Evolutionary conservation across 768 basidiomycete genomes (phyloP), one percentile per base, ranked within the genome.

Genomic region (Phanerochaete sordida): DNA sequence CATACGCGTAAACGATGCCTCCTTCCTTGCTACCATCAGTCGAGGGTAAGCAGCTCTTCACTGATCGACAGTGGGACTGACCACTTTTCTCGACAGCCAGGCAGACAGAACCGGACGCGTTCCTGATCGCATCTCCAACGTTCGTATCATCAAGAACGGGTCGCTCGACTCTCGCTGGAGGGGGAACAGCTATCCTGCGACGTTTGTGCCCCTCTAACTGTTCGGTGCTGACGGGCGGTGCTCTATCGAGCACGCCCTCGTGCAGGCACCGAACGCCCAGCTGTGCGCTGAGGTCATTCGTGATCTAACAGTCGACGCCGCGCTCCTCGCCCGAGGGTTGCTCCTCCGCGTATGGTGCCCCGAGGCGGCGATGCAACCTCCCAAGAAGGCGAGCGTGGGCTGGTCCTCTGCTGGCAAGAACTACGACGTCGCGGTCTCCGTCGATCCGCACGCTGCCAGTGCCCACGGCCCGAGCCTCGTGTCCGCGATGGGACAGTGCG

Each of bases 121-220:
- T n/a, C n/a, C n/a, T n/a, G n/a, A n/a, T n/a, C n/a, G n/a, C n/a
- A 44, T 72, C 47, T 65, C 69, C 11, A 69, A 72, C 39, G 71
- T 77, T 44, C 56, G 43, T 19, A 68, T 75, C 58, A 49, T 79
- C 52, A 72, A 69, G 58, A 65, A 75, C 33, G 64, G 68, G 2
- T 61, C 69, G 7, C 65, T 79, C 3, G 57, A 62, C 28, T 68
- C 72, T 24, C 62, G 64, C 23, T 65, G 66, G 59, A 70, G 73
- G 26, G 72, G 72, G 31, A n/a, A 56, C 13, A 68, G 70, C 35
- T 75, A 76, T 19, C 66, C 71, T 31, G 57, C 60, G 19, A 59
- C 55, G 53, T 39, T 39, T 33, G 75, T 71, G 63, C 76, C 75
- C 4, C 79, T 79, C 69, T 78, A 76, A 62, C 61, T 79, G 19